These are phyloP conservation scores for Annulohypoxylon truncatum DNA, from an alignment of 2,329 filamentous ascomycete genomes.

Conservation along the genomic window DNA sequence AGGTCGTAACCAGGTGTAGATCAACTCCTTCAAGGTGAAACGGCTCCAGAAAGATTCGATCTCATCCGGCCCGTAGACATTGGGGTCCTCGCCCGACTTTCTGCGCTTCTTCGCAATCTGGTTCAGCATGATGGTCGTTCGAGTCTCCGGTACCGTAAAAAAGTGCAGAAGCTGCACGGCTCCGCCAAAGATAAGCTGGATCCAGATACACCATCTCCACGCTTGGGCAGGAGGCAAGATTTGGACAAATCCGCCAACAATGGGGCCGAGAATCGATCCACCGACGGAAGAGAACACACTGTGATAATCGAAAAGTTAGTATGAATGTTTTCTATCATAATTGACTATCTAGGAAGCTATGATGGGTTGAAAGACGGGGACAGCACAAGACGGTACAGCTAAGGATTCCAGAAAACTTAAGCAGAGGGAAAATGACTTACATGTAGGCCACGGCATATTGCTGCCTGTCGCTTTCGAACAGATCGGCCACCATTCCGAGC, in stretches of 20 bases:
- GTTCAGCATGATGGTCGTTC: slow-evolving; percentile 82
- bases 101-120: slow-evolving; percentile 80
- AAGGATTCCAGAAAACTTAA: background rate
- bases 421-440: slow-evolving; percentile 36
- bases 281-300: slow-evolving; percentile 81
- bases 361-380: background rate
- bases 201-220: slow-evolving; percentile 82
- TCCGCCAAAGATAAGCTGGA: slow-evolving; percentile 82
- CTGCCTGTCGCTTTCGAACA: slow-evolving; percentile 77
- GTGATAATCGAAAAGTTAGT: slow-evolving; percentile 5
- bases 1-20: slow-evolving; percentile 67
- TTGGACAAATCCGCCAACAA: slow-evolving; percentile 82
- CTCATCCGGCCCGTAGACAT: slow-evolving; percentile 80
- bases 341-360: background rate
- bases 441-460: slow-evolving; percentile 82
- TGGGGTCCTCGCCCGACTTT: slow-evolving; percentile 66
- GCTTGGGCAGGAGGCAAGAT: slow-evolving; percentile 60
- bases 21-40: slow-evolving; percentile 55
- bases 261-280: slow-evolving; percentile 79
- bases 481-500: slow-evolving; percentile 78
- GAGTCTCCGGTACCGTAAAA: slow-evolving; percentile 80
- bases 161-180: slow-evolving; percentile 76
- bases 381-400: background rate
- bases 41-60: slow-evolving; percentile 59
- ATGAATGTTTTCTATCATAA: background rate